These are phyloP conservation scores for Cornus kousa DNA, from an alignment of 148 eudicot genomes.

Conservation along the genomic window DNA sequence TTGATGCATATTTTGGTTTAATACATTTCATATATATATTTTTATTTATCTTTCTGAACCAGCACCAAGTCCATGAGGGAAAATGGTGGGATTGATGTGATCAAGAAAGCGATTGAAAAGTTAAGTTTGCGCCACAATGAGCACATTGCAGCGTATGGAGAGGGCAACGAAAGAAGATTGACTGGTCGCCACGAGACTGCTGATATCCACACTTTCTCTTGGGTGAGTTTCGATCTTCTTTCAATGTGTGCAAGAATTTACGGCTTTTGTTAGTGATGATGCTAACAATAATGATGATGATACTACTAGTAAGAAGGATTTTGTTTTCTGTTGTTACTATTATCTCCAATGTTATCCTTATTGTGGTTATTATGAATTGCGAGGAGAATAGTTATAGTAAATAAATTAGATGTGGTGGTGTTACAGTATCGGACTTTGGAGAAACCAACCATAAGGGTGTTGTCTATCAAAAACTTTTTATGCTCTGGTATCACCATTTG, in stretches of 20 bases:
- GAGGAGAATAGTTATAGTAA: no score
- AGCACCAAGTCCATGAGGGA: not conserved
- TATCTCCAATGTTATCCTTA: not conserved
- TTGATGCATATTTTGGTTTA: not conserved
- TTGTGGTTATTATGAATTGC: not conserved
- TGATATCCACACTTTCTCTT: conserved; percentile 44
- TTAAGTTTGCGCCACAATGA: conserved; percentile 46
- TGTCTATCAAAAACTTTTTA: no score
- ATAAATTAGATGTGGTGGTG: no score
- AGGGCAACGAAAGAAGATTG: conserved; percentile 62
- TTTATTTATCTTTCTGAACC: not conserved
- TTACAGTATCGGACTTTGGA: no score
- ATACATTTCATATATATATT: no score
- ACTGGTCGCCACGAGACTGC: conserved; percentile 68
- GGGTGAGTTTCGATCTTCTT: conserved; percentile 33
- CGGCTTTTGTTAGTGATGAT: not conserved
- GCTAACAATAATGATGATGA: not conserved
- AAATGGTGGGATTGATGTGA: conserved; percentile 38
- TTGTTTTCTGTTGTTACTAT: not conserved
- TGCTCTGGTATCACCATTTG: no score
- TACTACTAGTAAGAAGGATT: no score
- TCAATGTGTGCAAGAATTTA: not conserved
- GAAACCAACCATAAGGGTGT: no score
- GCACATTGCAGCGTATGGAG: conserved; percentile 59
- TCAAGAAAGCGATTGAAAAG: conserved; percentile 53